Conservation (phyloP, 2,329 filamentous ascomycete genomes). For the Aspergillus piperis region DNA sequence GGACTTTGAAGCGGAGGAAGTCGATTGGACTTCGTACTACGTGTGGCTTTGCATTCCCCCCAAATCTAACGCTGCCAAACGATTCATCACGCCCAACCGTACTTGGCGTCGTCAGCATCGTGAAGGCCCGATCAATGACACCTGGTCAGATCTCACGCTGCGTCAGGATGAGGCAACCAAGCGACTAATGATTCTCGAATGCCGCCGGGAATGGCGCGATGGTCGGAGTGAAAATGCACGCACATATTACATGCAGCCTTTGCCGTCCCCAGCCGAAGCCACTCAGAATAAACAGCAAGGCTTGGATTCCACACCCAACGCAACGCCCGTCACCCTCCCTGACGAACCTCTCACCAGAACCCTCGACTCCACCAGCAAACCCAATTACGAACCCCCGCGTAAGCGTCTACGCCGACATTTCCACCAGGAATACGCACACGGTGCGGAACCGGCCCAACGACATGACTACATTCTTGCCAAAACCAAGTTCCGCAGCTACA, state of each 20-base stretch:
- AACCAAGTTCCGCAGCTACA: slow-evolving; percentile 47
- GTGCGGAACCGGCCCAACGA: slow-evolving; percentile 23
- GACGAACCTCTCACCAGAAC: slow-evolving; percentile 34
- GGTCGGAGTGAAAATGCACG: slow-evolving; percentile 61
- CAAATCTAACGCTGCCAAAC: slow-evolving; percentile 36
- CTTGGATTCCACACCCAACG: slow-evolving; percentile 13
- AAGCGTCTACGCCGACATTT: slow-evolving; percentile 43
- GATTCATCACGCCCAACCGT: slow-evolving; percentile 48
- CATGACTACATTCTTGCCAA: slow-evolving; percentile 48
- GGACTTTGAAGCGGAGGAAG: slow-evolving; percentile 62
- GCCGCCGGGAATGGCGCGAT: slow-evolving; percentile 66
- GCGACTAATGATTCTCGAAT: slow-evolving; percentile 64
- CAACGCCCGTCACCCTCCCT: slow-evolving; percentile 20
- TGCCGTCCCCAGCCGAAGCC: slow-evolving; percentile 34
- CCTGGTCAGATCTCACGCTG: slow-evolving; percentile 69
- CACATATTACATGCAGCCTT: slow-evolving; percentile 62
- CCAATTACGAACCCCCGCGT: slow-evolving; percentile 38
- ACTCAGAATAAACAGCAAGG: slow-evolving; percentile 17
- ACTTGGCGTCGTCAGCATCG: slow-evolving; percentile 67
- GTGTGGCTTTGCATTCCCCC: slow-evolving; percentile 66
- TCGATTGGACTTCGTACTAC: slow-evolving; percentile 70
- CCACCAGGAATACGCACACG: slow-evolving; percentile 42
- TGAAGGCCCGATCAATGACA: slow-evolving; percentile 72
- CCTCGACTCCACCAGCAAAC: slow-evolving; percentile 27
- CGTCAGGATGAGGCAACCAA: slow-evolving; percentile 62